phyloP scores from a whole-genome alignment of 1,284 basidiomycete genomes.

The Wolfiporia cocos region DNA sequence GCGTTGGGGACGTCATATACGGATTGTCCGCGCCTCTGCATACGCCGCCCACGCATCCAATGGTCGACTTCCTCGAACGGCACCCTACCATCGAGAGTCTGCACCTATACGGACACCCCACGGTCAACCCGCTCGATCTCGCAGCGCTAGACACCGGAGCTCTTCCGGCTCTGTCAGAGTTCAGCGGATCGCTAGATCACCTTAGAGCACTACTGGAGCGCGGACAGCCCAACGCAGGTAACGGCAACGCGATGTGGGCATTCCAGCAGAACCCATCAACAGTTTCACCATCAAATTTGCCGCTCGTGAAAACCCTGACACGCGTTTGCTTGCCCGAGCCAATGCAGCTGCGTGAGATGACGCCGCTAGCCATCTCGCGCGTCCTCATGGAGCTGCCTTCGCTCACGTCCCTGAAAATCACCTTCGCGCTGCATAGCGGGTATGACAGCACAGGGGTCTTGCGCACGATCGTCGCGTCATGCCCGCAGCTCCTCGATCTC shows the following conservation, averaged over 20 bases:
- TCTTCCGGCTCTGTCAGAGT: conserved; percentile 45
- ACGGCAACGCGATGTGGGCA: conserved; percentile 9
- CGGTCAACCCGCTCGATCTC: conserved; percentile 46
- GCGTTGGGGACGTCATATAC: conserved; percentile 56
- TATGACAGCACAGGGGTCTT: conserved; percentile 67
- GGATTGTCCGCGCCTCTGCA: conserved; percentile 38
- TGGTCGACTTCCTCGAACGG: conserved; percentile 59
- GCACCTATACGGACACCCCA: conserved; percentile 45
- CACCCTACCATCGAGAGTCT: conserved; percentile 51
- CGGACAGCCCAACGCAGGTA: conserved; percentile 6
- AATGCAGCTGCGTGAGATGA: conserved; percentile 58
- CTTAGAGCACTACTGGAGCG: conserved; percentile 42
- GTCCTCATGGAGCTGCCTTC: conserved; percentile 48
- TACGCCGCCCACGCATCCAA: conserved; percentile 39
- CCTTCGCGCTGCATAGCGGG: conserved; percentile 62
- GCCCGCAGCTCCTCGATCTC: conserved; percentile 54
- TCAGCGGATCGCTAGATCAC: conserved; percentile 56
- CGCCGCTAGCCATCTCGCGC: conserved; percentile 50
- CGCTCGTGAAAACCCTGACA: conserved; percentile 30
- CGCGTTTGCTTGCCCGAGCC: conserved; percentile 58
- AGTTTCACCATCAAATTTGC: conserved; percentile 33
- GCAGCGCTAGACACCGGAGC: conserved; percentile 38
- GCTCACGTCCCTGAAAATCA: conserved; percentile 51
- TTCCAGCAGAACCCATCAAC: background rate
- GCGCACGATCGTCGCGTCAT: conserved; percentile 54